Conservation (phyloP, 1,284 basidiomycete species). For the Mixia osmundae region DNA sequence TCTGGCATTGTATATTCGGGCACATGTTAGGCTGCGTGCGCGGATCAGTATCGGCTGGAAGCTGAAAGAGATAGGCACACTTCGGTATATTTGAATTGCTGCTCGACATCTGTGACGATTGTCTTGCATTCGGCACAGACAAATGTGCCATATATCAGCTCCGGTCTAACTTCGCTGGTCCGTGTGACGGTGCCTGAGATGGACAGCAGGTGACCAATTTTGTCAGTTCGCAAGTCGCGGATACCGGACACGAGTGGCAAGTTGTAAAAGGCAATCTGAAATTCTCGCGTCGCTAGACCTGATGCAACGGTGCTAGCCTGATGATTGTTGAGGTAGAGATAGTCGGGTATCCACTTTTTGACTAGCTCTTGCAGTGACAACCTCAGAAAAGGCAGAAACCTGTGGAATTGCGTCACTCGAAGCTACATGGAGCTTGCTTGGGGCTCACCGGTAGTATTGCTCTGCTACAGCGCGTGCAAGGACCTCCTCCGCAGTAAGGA, state of each 20-base stretch:
- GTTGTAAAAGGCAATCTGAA: conserved; percentile 85
- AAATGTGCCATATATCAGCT: conserved; percentile 80
- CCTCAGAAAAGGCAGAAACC: conserved; percentile 75
- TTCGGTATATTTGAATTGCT: conserved; percentile 99
- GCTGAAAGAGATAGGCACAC: too few species aligned
- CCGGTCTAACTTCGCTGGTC: conserved; percentile 90
- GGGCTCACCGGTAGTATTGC: conserved; percentile 59
- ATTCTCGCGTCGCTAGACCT: conserved; percentile 77
- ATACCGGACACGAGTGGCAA: conserved; percentile 86
- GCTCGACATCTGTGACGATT: conserved; percentile 80
- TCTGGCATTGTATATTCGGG: conserved; percentile 77
- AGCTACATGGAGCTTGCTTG: background rate
- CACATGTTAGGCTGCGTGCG: conserved; percentile 78
- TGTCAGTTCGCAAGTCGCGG: conserved; percentile 76
- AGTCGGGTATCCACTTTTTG: conserved; percentile 65
- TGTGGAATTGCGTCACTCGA: conserved; percentile 9
- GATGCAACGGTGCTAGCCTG: conserved; percentile 28
- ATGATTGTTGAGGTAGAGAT: conserved; percentile 60
- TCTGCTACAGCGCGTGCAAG: conserved; percentile 76
- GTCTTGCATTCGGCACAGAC: conserved; percentile 72
- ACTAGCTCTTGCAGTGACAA: conserved; percentile 77
- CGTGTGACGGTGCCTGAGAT: conserved; percentile 93
- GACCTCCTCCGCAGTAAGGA: conserved; percentile 70
- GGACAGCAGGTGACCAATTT: conserved; percentile 75
- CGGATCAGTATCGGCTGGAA: too few species aligned